phyloP scores from a whole-genome alignment of 208 protist species.

The Leishmania tarentolae region DNA sequence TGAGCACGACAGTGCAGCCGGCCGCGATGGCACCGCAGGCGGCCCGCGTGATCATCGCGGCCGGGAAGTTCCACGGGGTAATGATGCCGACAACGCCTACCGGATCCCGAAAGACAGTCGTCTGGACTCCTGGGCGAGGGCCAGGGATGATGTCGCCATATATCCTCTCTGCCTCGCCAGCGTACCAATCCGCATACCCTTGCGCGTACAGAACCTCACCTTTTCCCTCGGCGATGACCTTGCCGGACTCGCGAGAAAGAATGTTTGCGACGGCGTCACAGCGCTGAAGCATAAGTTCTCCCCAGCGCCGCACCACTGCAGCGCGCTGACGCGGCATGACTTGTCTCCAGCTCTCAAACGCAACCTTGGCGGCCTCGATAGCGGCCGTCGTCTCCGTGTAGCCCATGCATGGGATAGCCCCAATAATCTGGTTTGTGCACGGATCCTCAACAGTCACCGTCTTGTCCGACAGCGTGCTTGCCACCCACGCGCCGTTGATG shows the following conservation, averaged over 20 bases:
- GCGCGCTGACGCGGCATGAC: constrained; percentile 66
- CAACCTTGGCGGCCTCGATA: constrained; percentile 58
- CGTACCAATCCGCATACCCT: constrained; percentile 85
- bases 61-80: constrained; percentile 95
- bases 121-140: constrained; percentile 48
- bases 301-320: constrained; percentile 67
- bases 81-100: constrained; percentile 87
- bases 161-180: constrained; percentile 79
- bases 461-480: constrained; percentile 15
- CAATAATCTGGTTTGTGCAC: constrained; percentile 72
- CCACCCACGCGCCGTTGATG: constrained; percentile 69
- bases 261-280: constrained; percentile 53
- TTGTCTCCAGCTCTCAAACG: constrained; percentile 68
- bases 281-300: constrained; percentile 56
- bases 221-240: constrained; percentile 71
- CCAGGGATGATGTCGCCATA: constrained; percentile 81
- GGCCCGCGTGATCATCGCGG: constrained; percentile 81
- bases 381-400: constrained; percentile 48
- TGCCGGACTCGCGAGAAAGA: constrained; percentile 83
- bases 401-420: constrained; percentile 57
- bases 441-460: constrained; percentile 74
- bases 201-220: constrained; percentile 74
- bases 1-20: constrained; percentile 90
- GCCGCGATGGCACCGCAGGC: constrained; percentile 88
- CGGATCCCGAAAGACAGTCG: constrained; percentile 77